Evolutionary conservation across 2,329 filamentous ascomycete genomes (phyloP).

Genomic region (Chaetomiaceae sp.): DNA sequence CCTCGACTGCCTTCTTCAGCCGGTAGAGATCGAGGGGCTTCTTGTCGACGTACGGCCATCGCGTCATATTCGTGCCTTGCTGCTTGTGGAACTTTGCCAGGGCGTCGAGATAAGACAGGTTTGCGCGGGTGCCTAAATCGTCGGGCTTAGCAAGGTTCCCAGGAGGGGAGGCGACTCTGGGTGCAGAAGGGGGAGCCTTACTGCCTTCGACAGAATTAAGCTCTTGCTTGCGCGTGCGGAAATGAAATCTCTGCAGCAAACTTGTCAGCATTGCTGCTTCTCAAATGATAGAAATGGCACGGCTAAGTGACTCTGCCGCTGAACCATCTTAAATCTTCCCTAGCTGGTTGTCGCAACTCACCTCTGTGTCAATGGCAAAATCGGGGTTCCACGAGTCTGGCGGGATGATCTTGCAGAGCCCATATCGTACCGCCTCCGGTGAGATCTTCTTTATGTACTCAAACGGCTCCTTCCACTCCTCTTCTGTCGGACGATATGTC

Average conservation of each 20-base stretch:
- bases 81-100: constrained; percentile 96
- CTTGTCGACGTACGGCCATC: constrained; percentile 95
- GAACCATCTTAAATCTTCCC: too few species aligned
- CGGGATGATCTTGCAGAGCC: constrained; percentile 92
- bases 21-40: constrained; percentile 93
- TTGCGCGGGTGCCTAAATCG: constrained; percentile 75
- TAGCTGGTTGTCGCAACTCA: constrained; percentile 39
- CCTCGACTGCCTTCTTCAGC: constrained; percentile 93
- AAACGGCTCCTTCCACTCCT: constrained; percentile 92
- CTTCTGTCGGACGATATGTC: constrained; percentile 81
- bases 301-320: too few species aligned
- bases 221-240: constrained; percentile 91
- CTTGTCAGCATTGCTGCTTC: constrained; percentile 5
- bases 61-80: constrained; percentile 87
- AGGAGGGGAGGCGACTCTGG: not conserved
- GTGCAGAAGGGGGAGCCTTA: constrained; percentile 43
- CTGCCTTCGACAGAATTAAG: constrained; percentile 97
- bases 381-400: constrained; percentile 90
- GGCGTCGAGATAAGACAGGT: constrained; percentile 92
- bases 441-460: constrained; percentile 90
- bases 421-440: constrained; percentile 79
- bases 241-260: constrained; percentile 76
- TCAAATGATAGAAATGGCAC: not conserved
- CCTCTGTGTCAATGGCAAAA: constrained; percentile 96
- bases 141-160: constrained; percentile 33